These are phyloP conservation scores for Spathaspora passalidarum DNA, from an alignment of 805 yeast species.

Conservation along the genomic window DNA sequence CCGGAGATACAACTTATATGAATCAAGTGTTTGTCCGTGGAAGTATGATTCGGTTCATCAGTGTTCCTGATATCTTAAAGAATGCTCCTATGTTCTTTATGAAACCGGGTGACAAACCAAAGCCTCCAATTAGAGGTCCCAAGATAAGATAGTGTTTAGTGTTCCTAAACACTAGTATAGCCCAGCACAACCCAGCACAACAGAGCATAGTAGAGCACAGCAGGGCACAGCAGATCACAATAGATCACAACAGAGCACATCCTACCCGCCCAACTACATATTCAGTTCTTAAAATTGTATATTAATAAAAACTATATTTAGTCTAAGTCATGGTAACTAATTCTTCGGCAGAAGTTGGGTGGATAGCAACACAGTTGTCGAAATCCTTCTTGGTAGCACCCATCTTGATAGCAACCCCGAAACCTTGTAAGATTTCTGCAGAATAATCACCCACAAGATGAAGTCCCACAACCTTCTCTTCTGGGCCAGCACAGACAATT, in stretches of 20 bases:
- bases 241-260: too few species aligned
- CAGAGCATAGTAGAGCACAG: too few species aligned
- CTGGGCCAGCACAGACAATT: conserved; percentile 69
- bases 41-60: conserved; percentile 78
- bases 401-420: conserved; percentile 97
- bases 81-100: conserved; percentile 85
- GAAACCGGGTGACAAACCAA: conserved; percentile 57
- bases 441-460: conserved; percentile 90
- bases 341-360: conserved; percentile 98
- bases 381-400: conserved; percentile 98
- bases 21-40: conserved; percentile 90
- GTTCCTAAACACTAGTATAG: background rate
- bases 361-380: conserved; percentile 95
- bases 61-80: conserved; percentile 82
- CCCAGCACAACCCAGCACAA: background rate
- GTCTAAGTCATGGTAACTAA: conserved; percentile 71
- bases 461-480: conserved; percentile 93
- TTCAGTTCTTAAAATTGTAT: too few species aligned
- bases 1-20: conserved; percentile 72
- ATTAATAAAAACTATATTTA: too few species aligned
- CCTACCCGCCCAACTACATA: too few species aligned
- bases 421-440: conserved; percentile 94
- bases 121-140: conserved; percentile 70
- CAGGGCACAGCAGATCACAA: too few species aligned
- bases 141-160: background rate